Evolutionary conservation across 148 eudicot species (phyloP).

Genomic region (Camellia sinensis): DNA sequence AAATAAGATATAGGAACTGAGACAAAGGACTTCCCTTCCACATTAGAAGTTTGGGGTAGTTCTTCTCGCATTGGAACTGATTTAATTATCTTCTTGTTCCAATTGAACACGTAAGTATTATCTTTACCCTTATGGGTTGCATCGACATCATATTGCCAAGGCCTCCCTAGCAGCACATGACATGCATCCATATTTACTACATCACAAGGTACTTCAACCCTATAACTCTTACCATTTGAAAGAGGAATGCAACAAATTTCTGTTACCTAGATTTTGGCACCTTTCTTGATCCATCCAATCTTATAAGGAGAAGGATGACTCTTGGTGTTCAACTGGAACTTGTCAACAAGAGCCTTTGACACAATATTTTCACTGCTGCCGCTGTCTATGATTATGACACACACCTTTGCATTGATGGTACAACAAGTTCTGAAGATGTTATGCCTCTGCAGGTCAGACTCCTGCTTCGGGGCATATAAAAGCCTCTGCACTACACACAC

Average conservation of each 20-base stretch:
- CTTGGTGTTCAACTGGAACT: background rate
- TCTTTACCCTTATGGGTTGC: background rate
- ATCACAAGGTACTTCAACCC: background rate
- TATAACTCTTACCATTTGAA: background rate
- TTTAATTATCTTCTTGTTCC: background rate
- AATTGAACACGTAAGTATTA: background rate
- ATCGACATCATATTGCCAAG: background rate
- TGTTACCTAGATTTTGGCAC: background rate
- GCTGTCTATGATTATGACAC: background rate
- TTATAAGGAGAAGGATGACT: background rate
- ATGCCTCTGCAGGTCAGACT: background rate
- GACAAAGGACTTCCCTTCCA: background rate
- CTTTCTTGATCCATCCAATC: background rate
- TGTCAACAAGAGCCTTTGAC: background rate
- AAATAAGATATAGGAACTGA: background rate
- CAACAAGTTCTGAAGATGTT: background rate
- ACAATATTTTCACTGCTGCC: background rate
- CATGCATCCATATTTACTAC: background rate
- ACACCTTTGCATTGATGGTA: slow-evolving; percentile 3
- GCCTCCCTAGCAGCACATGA: background rate
- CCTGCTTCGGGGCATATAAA: background rate
- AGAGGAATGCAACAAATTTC: background rate
- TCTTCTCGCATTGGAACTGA: background rate
- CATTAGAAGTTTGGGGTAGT: background rate
- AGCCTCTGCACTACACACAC: background rate